Conservation (phyloP, 2,329 filamentous ascomycete genomes). For the Cordyceps fumosorosea region DNA sequence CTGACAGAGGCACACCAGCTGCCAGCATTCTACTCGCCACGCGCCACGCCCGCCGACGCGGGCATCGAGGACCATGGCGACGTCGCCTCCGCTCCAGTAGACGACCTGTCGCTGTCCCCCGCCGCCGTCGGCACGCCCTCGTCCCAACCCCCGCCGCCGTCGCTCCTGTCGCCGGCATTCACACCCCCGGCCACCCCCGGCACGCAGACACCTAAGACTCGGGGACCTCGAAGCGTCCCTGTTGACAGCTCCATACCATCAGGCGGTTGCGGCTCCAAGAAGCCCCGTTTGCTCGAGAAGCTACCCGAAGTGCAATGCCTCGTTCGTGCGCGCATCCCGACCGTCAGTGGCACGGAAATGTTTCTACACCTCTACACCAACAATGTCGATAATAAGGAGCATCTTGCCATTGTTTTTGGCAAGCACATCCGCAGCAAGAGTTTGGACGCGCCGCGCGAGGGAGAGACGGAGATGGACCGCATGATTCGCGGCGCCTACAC, state of each 20-base stretch:
- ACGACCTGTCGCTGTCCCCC: constrained; percentile 32
- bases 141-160: constrained; percentile 43
- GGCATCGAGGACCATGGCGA: constrained; percentile 14
- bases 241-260: constrained; percentile 53
- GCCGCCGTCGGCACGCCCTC: neutral
- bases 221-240: constrained; percentile 45
- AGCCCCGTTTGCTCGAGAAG: constrained; percentile 64
- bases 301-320: constrained; percentile 87
- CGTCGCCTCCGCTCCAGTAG: constrained; percentile 17
- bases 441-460: constrained; percentile 63
- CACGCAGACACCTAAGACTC: constrained; percentile 42
- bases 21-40: constrained; percentile 34
- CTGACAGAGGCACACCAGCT: constrained; percentile 21
- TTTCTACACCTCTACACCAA: constrained; percentile 94
- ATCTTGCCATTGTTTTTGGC: constrained; percentile 94
- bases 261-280: constrained; percentile 55
- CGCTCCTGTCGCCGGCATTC: constrained; percentile 81
- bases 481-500: constrained; percentile 94
- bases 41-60: constrained; percentile 18
- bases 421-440: constrained; percentile 69
- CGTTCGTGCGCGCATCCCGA: constrained; percentile 90
- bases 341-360: constrained; percentile 88
- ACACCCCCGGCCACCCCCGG: constrained; percentile 64
- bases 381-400: constrained; percentile 88
- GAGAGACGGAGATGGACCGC: constrained; percentile 80